Evolutionary conservation across 148 eudicot genomes (phyloP), one percentile per base, ranked within the genome.

Genomic region (Silene latifolia): DNA sequence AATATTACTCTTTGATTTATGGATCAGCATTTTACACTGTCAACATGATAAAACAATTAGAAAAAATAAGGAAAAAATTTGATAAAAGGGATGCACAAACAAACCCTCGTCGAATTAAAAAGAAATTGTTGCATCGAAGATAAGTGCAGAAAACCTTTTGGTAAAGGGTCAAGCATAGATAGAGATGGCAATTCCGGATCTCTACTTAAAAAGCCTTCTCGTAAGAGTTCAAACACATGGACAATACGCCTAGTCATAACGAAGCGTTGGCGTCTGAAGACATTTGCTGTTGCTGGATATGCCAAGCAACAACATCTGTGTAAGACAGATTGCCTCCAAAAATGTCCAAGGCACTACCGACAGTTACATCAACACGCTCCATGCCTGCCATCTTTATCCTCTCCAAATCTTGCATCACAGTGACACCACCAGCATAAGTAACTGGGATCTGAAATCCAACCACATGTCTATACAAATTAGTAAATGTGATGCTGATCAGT

Each of bases 341-440:
- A 23, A 95, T 88, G 76, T 92, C 93, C 84, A 95, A 82, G 67
- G 99, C 99, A 80, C 99, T 95, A 32, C 99, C 99, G 9, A 95
- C 97, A 5, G 98, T 95, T 68, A 87, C 96, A 81, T 95, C 92
- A 18, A 95, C 96, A 15, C 82, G 89, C 51, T 88, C 98, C 81
- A 75, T 82, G 35, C 98, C 98, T 20, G 99, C 97, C 66, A 61
- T 77, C 81, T 88, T 90, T 80, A 95, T 95, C 75, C 74, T 88
- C 85, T 95, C 97, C 70, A 95, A 83, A 76, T 95, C 97, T 64
- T 83, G 83, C 88, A 92, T 79, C 62, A 81, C 83, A 0, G 93
- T 90, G 53, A 95, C 99, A 42, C 99, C 99, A 74, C 99, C 99
- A 74, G 99, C 99, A 86, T 95, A 95, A 15, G 97, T 95, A 81